A percentile compares a stretch with the other conserved stretches of the same genome.
Conservation (phyloP, 306 rosid genomes). For the Castanopsis chinensis region DNA sequence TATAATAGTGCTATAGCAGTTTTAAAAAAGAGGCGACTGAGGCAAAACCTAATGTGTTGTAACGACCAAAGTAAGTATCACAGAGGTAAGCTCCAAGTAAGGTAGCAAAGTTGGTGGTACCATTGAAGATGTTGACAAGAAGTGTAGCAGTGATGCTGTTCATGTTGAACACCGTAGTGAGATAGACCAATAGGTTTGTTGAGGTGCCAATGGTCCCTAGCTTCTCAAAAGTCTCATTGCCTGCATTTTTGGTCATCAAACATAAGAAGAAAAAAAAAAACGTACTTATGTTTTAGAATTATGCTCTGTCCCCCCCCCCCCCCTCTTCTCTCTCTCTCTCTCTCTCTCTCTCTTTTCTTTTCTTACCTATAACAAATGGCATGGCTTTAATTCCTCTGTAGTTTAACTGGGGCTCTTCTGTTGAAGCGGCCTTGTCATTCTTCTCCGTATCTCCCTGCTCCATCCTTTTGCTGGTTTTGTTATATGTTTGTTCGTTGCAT, state of each 20-base stretch:
- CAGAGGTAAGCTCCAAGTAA: background rate
- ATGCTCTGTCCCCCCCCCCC: too few species aligned
- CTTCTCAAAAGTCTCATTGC: conserved; percentile 1
- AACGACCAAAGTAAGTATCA: background rate
- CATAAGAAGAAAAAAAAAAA: background rate
- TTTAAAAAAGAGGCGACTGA: background rate
- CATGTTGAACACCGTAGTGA: background rate
- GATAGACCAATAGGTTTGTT: background rate
- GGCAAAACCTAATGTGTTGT: background rate
- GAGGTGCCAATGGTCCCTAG: background rate
- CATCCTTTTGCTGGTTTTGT: too few species aligned
- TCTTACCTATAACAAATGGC: background rate
- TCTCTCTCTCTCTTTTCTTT: background rate
- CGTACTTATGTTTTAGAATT: too few species aligned
- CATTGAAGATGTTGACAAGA: background rate
- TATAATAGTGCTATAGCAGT: background rate
- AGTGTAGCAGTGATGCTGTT: background rate
- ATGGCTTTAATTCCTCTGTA: background rate
- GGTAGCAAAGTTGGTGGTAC: background rate
- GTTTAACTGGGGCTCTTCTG: background rate
- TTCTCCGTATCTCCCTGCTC: too few species aligned
- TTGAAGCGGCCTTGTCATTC: too few species aligned
- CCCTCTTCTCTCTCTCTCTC: too few species aligned
- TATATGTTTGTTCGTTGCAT: too few species aligned
- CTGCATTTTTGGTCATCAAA: background rate